Percentiles rank a stretch among this genome's conserved stretches.
Conservation (phyloP, 345 rosid species). For the Combretum micranthum region DNA sequence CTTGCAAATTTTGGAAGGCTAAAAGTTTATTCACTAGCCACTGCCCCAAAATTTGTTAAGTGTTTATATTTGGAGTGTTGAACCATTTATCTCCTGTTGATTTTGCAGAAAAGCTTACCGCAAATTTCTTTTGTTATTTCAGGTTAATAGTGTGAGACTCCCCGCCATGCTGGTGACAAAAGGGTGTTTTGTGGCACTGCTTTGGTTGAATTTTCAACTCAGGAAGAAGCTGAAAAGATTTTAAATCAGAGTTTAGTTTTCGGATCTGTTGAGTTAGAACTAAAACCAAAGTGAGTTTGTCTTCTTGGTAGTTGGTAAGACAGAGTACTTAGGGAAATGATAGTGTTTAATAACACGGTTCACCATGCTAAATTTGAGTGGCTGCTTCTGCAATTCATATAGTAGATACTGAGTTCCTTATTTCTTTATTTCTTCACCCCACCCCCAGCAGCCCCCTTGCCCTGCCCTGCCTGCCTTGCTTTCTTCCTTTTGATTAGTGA, state of each 20-base stretch:
- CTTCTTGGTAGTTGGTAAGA: neutral
- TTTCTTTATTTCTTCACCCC: too few species aligned
- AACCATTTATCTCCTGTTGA: too few species aligned
- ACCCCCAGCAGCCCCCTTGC: too few species aligned
- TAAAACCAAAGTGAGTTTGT: constrained; percentile 72
- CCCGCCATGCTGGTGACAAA: constrained; percentile 77
- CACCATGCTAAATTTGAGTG: too few species aligned
- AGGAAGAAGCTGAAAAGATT: constrained; percentile 63
- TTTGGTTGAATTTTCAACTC: constrained; percentile 71
- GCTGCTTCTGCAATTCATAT: too few species aligned
- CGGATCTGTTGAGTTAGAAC: constrained; percentile 60
- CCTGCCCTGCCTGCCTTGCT: too few species aligned
- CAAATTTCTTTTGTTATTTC: constrained; percentile 6
- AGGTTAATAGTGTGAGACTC: constrained; percentile 90
- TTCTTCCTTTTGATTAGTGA: too few species aligned
- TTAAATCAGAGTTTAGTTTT: constrained; percentile 51
- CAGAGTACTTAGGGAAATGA: too few species aligned
- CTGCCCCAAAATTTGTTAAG: neutral
- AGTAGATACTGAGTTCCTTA: too few species aligned
- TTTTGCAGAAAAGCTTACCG: too few species aligned
- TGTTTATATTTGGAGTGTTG: neutral
- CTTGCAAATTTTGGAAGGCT: neutral
- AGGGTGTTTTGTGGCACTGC: constrained; percentile 75
- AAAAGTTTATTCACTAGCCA: too few species aligned
- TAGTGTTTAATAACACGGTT: too few species aligned